Evolutionary conservation across 1,284 basidiomycete genomes (phyloP).

Genomic region (Ustilago nuda): DNA sequence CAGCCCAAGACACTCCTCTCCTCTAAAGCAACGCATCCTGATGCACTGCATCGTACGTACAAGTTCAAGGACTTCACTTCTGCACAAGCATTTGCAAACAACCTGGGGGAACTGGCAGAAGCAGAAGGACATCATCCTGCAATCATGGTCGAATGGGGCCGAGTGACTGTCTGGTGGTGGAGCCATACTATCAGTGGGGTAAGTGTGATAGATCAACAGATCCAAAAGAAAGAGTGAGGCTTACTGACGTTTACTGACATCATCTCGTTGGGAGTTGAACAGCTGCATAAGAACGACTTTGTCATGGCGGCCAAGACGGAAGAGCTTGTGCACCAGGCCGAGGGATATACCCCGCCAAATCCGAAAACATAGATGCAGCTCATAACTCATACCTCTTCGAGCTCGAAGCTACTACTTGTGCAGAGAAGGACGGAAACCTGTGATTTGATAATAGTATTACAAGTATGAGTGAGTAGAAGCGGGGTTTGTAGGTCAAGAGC

Average conservation of each 20-base stretch:
- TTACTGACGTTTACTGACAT: not conserved
- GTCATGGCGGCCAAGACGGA: constrained; percentile 68
- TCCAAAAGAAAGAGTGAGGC: not conserved
- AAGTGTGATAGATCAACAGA: constrained; percentile 22
- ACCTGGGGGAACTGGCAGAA: constrained; percentile 59
- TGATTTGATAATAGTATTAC: not conserved
- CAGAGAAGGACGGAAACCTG: not conserved
- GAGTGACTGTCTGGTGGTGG: constrained; percentile 67
- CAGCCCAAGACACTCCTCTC: constrained; percentile 45
- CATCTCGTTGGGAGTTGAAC: not conserved
- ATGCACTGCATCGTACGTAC: constrained; percentile 58
- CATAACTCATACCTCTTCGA: not conserved
- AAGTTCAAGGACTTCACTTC: constrained; percentile 61
- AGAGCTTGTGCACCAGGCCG: constrained; percentile 48
- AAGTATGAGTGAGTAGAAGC: not conserved
- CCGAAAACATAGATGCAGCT: constrained; percentile 12
- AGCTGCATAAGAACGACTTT: constrained; percentile 68
- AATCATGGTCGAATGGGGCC: constrained; percentile 65
- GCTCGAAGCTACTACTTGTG: not conserved
- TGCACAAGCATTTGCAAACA: constrained; percentile 52
- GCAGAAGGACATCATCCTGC: constrained; percentile 63
- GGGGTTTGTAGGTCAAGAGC: constrained; percentile 4
- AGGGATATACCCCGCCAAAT: constrained; percentile 54
- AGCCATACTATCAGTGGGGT: constrained; percentile 66
- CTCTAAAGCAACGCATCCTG: constrained; percentile 21